Base-by-base conservation (phyloP, 2,329 filamentous ascomycete genomes). In the Cercospora citrullina region DNA sequence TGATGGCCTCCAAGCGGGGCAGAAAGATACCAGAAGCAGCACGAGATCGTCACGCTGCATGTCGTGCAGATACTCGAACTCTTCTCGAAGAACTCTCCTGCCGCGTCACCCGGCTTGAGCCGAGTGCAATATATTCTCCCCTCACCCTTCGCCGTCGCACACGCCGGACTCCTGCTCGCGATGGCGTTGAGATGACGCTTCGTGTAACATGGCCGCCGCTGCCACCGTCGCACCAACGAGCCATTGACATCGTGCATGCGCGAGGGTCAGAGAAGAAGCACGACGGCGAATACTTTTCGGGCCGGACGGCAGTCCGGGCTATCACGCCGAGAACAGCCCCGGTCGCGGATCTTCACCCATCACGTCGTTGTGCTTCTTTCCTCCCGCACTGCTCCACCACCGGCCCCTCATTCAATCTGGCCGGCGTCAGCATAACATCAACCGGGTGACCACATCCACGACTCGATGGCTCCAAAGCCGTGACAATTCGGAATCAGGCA, bases 291-390 rank as follows among this genome's bases (percentile, higher is more conserved):
- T n/a, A 9, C 33, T 28, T 16, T 26, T 62, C 60, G 60, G 60
- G 16, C 60, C 36, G 55, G 28, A n/a, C 33, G 18, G n/a, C 42
- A 14, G 23, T 10, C 42, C 60, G 60, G 60, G 26, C 28, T 3
- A 12, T 62, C 39, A 28, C 39, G 26, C 60, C 60, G 60, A 62
- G 60, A 62, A 62, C 60, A 62, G 60, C 30, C 55, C 55, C 55
- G 55, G 31, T 59, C 31, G 55, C 28, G 16, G 31, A 33, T 59
- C 55, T 59, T 59, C 28, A 36, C 55, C 36, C 55, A 36, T 12
- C 30, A 31, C 16, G 5, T 36, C 55, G 55, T 18, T 12, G 53
- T 48, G 45, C 45, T 48, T 48, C 21, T 48, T 23, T 10, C n/a
- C n/a, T 48, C 42, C 45, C 23, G 45, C 45, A 42, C 45, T 18